Base-by-base conservation (phyloP, 2,329 filamentous ascomycete genomes). In the Epichloe hybrida region DNA sequence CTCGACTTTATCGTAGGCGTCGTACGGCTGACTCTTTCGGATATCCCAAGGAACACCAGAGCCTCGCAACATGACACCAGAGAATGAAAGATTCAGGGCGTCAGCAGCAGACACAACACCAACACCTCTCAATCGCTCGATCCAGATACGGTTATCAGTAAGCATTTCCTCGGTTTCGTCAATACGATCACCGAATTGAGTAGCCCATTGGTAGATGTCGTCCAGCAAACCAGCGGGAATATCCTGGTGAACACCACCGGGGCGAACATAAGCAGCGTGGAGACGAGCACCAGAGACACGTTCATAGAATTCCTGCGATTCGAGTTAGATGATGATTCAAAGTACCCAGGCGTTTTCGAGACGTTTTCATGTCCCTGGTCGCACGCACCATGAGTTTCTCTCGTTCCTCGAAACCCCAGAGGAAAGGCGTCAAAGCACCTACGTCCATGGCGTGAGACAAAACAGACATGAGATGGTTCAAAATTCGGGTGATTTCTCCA, bases 151-250 rank as follows among this genome's bases (percentile, higher is more conserved):
- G 79, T 98, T 98, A 70, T 98, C 93, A 41, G 93, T 98, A 61
- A 98, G 79, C 74, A 98, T 86, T 70, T 98, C 93, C 69, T 98
- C 93, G 50, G 93, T 97, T 71, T 98, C 93, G 67, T 98, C 93
- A 62, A 98, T 93, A 61, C 93, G 89, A 74, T 98, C 93, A 62
- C 89, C 87, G 63, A 98, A 98, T 70, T 98, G 93, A 52, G 93
- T 98, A 15, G 93, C 93, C 93, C 93, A 98, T 72, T 97, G 91
- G 75, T 98, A 97, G 64, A 98, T 98, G 66, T 98, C 93, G 67
- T 98, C 94, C 48, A 98, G 82, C 44, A 98, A 83, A 58, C 93
- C 93, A 54, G 95, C 65, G 34, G 93, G 93, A 44, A 98, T 78
- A 73, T 98, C 93, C 71, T 97, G 90, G 63, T 89, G 88, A 51